Conservation (phyloP, 371 early-diverging fungal genomes). For the Rhizopus sp. region DNA sequence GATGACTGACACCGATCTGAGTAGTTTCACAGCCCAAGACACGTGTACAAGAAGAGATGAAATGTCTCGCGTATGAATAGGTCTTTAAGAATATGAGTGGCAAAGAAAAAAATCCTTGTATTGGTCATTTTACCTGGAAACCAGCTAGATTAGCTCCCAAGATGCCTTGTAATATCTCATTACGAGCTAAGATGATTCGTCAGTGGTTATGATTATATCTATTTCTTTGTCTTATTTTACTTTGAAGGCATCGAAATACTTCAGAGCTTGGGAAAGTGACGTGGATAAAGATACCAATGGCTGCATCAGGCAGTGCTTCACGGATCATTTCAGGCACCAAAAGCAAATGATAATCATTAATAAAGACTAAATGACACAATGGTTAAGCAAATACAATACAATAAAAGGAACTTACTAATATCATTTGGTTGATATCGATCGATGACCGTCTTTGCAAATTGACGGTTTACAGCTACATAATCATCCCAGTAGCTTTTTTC, state of each 20-base stretch:
- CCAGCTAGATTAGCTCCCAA: conserved; percentile 89
- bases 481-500: conserved; percentile 81
- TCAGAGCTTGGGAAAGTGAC: conserved; percentile 96
- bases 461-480: conserved; percentile 83
- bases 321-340: conserved; percentile 90
- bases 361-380: conserved; percentile 73
- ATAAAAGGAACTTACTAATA: conserved; percentile 60
- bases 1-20: conserved; percentile 77
- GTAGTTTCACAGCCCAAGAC: conserved; percentile 92
- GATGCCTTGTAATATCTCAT: conserved; percentile 86
- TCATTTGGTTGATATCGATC: conserved; percentile 80
- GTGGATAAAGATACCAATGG: conserved; percentile 96
- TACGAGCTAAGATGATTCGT: conserved; percentile 59
- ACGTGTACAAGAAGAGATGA: conserved; percentile 90
- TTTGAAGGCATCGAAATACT: conserved; percentile 91
- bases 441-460: conserved; percentile 78
- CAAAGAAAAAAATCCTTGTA: background rate
- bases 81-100: conserved; percentile 53
- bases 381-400: background rate
- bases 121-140: conserved; percentile 64
- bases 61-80: conserved; percentile 97
- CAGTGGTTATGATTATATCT: background rate
- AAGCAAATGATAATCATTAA: conserved; percentile 98
- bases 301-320: conserved; percentile 75
- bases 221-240: conserved; percentile 43